Base-by-base conservation (phyloP, 31 red algal species). In the Pterothamnion heteromorphum region DNA sequence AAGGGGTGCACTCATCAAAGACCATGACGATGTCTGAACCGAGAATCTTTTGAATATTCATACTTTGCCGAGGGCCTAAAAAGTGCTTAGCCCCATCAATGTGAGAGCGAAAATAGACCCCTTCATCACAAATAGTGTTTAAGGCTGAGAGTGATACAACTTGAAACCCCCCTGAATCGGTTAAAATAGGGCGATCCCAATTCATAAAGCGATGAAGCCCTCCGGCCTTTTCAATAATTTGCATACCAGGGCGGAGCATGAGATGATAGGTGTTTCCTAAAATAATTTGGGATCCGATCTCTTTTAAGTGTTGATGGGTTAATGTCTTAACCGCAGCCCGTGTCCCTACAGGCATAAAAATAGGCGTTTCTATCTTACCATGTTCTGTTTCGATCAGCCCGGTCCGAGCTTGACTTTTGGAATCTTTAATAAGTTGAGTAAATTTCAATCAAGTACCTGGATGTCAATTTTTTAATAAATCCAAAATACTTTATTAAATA, bases 231-330 rank as follows among this genome's bases (percentile, higher is more conserved):
- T 83, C 92, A 18, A 99, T 91, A 22, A 97, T 92, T 0, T 95
- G 89, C 18, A 96, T 92, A 4, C 98, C 96, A 22, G 98, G 98
- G 87, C 97, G 98, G 35, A 99, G 86, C 44, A 99, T 31, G 23
- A 99, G 82, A 93, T 99, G 98, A 80, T 96, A 97, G 9, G 98
- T 99, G 78, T 99, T 99, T 83, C 95, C 96, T 87, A 99, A 99
- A 39, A 99, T 84, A 5, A 99, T 92, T 89, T 95, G 95, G 36
- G 9, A n/a, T 0, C 94, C 41, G 18, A 86, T 35, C 32, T 91
- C 38, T n/a, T 84, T 92, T 1, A 93, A 37, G 1, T 80, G 91
- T 31, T 93, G 96, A 80, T 95, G 95, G 57, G 97, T 96, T 27
- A 99, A 96, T 4, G 92, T 94, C 74, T 99, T 99, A 3, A 99